Percentiles rank a stretch among this genome's conserved stretches.
phyloP scores from a whole-genome alignment of 2,329 filamentous ascomycete species.

The Aspergillus quadricinctus region DNA sequence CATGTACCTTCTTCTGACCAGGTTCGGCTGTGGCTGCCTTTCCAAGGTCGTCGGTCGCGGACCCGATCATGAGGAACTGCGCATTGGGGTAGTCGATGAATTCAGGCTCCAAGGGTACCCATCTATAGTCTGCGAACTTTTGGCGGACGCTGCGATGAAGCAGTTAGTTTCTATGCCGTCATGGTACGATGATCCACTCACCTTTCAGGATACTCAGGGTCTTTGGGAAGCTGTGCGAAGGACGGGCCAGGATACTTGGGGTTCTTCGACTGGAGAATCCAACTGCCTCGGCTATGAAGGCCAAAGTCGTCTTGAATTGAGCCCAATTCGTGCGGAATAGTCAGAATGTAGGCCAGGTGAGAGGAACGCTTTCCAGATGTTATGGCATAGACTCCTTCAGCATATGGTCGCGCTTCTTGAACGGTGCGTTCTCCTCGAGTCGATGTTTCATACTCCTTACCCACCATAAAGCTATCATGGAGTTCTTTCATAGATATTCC shows the following conservation, averaged over 20 bases:
- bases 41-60: constrained; percentile 33
- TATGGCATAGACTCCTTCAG: constrained; percentile 80
- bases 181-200: constrained; percentile 37
- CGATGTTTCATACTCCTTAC: constrained; percentile 69
- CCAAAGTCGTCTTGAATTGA: constrained; percentile 74
- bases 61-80: constrained; percentile 75
- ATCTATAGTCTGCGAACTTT: constrained; percentile 68
- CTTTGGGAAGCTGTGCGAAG: constrained; percentile 58
- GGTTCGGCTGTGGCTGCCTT: constrained; percentile 32
- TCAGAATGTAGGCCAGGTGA: constrained; percentile 76
- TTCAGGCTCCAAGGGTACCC: constrained; percentile 68
- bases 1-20: constrained; percentile 48
- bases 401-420: constrained; percentile 69
- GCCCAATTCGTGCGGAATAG: constrained; percentile 64
- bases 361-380: constrained; percentile 66
- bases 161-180: not conserved
- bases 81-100: constrained; percentile 71
- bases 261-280: constrained; percentile 76
- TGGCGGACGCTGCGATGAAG: constrained; percentile 54
- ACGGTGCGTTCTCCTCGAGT: constrained; percentile 65
- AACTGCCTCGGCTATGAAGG: constrained; percentile 66
- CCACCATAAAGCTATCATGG: constrained; percentile 66
- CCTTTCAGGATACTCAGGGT: constrained; percentile 67
- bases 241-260: constrained; percentile 65
- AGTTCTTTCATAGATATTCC: constrained; percentile 62